Conservation (phyloP, 257 asterid genomes). For the Knoxia roxburghii region DNA sequence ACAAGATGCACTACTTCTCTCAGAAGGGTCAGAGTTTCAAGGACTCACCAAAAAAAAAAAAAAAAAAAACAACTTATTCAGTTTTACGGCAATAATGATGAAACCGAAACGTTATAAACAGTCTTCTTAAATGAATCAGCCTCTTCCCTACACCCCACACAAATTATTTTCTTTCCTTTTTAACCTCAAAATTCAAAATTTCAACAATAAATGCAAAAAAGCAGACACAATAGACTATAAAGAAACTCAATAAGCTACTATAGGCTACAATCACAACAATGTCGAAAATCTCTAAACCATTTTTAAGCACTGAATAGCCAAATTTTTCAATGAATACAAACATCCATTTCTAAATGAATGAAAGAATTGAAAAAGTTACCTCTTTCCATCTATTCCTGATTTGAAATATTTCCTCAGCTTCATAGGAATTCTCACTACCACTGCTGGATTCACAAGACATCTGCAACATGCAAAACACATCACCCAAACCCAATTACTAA, state of each 20-base stretch:
- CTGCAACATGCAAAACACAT: constrained; percentile 20
- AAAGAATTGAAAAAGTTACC: constrained; percentile 31
- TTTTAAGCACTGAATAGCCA: neutral
- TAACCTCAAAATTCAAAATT: neutral
- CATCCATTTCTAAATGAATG: neutral
- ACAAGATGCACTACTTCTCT: neutral
- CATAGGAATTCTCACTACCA: constrained; percentile 38
- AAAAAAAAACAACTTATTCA: neutral
- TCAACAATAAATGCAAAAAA: neutral
- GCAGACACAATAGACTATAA: neutral
- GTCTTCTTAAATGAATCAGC: neutral
- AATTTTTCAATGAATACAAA: neutral
- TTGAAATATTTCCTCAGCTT: constrained; percentile 50
- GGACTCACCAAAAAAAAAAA: neutral
- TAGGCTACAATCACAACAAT: neutral
- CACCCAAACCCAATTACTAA: too few relatives aligned
- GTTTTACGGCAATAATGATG: neutral
- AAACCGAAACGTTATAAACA: neutral
- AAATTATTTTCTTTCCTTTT: neutral
- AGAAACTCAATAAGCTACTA: neutral
- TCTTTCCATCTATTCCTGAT: constrained; percentile 62
- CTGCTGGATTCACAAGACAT: constrained; percentile 51
- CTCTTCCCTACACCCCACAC: neutral
- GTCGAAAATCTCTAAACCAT: neutral
- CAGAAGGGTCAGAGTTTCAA: neutral